Evolutionary conservation across 306 rosid species (phyloP), one percentile per base, ranked within the genome.

Genomic region (Prunus davidiana): DNA sequence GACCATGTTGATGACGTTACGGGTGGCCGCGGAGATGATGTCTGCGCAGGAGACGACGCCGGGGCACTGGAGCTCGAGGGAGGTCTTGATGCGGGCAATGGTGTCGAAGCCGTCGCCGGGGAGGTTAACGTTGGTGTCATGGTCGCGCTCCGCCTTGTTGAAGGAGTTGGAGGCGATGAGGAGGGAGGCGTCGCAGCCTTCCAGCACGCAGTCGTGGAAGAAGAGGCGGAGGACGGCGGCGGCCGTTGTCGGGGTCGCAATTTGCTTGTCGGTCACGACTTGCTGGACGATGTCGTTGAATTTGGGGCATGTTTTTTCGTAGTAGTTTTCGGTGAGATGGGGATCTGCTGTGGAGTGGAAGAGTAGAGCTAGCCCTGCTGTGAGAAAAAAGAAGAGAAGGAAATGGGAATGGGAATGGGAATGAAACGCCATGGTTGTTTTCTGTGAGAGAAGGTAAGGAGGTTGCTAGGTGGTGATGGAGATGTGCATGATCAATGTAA

Each of bases 111-210:
- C 86, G 28, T 89, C 86, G 0, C 85, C 88, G 66, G 93, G 88
- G 70, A 90, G 88, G 67, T 89, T 83, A 70, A 73, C 81, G 82
- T 88, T 90, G 84, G 80, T 83, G 74, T 90, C 87, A 68, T 81
- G 60, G 84, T 88, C 91, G 30, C 88, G 90, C 56, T 90, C 91
- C 13, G 90, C 89, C 1, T 22, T 67, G 82, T 73, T 74, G 90
- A 87, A 87, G 24, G 90, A 1, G 6, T 84, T 84, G 70, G 88
- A 75, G 78, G 83, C 16, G 68, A 86, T 25, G 12, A 88, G 78
- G 63, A 88, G 7, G 34, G 92, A 88, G 68, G 87, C 92, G 24
- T 88, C 90, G 51, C 89, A 89, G 38, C 88, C 91, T 14, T 79
- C 79, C 0, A 84, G 25, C 47, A 86, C 6, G 85, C 89, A 86